These are phyloP conservation scores for Aspergillus cejpii DNA, from an alignment of 2,329 filamentous ascomycete species.

Conservation along the genomic window DNA sequence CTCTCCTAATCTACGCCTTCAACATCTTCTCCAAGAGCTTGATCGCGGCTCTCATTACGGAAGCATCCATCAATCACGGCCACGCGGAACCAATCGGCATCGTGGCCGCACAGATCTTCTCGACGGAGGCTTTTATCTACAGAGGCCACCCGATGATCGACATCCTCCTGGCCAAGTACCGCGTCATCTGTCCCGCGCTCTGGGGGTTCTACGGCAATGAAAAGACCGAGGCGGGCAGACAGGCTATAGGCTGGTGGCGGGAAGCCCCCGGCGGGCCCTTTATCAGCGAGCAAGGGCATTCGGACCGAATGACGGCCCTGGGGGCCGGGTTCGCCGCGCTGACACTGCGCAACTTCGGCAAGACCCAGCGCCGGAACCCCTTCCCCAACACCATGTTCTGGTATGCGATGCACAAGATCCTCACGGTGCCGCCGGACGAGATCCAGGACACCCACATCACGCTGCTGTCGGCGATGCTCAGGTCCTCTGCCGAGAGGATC, in stretches of 20 bases:
- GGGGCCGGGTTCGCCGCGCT: conserved; percentile 79
- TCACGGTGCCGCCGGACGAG: conserved; percentile 63
- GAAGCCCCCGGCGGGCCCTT: conserved; percentile 50
- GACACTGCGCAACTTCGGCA: conserved; percentile 73
- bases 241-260: conserved; percentile 66
- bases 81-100: conserved; percentile 75
- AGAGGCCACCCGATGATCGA: conserved; percentile 65
- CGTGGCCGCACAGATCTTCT: conserved; percentile 67
- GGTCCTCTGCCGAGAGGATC: conserved; percentile 67
- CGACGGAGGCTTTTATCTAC: conserved; percentile 59
- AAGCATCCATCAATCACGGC: conserved; percentile 57
- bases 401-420: conserved; percentile 65
- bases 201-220: conserved; percentile 77
- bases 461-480: conserved; percentile 64
- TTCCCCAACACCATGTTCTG: conserved; percentile 78
- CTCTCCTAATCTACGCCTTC: conserved; percentile 65
- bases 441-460: conserved; percentile 67
- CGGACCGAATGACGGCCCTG: conserved; percentile 74
- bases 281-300: conserved; percentile 64
- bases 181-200: conserved; percentile 71
- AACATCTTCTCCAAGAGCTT: conserved; percentile 69
- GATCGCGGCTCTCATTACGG: conserved; percentile 62
- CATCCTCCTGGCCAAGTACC: conserved; percentile 80
- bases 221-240: conserved; percentile 60
- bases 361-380: conserved; percentile 61